Base-by-base conservation (phyloP, 228 moss, liverwort and hornwort species). In the Sphagnum fallax region DNA sequence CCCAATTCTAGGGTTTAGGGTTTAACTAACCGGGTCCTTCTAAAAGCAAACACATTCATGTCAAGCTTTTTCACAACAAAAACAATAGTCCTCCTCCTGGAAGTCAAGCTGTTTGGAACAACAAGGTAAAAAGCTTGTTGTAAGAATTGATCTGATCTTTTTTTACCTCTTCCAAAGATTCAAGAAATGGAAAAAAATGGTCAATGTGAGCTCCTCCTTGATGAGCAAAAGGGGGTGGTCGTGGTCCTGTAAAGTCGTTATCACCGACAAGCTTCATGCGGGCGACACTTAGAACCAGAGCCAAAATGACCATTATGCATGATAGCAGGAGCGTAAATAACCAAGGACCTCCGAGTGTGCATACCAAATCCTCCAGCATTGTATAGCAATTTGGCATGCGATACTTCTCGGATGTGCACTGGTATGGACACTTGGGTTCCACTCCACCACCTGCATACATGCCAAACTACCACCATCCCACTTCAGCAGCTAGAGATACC, bases 361-460 rank as follows among this genome's bases (percentile, higher is more conserved):
- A 90, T 53, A 98, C 87, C 63, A 98, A 69, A 73, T 98, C 93
- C 77, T 98, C 97, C 69, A 98, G 80, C 72, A 91, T 93, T 13
- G 97, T 93, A 60, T 98, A 92, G 75, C 97, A 98, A 67, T 98
- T 85, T 1, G 97, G 97, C 97, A 98, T 80, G 62, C 84, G 91
- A 64, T 90, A 98, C 76, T 87, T 93, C 68, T 93, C 93, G 16
- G 90, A 93, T 49, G 72, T 66, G 70, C 97, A 98, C 52, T 80
- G 81, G 61, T 93, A 98, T 18, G 97, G 93, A 69, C 91, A 98
- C 8, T 65, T 58, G 16, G 90, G 65, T 60, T 80, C 78, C 63
- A 80, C 78, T 61, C 80, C 84, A 53, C 88, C 88, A 68, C 88
- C 88, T 88, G 88, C 60, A 6, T 32, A 3, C 0, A 32, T 32